These are phyloP conservation scores for Terana coerulea DNA, from an alignment of 768 basidiomycete genomes.

Conservation along the genomic window DNA sequence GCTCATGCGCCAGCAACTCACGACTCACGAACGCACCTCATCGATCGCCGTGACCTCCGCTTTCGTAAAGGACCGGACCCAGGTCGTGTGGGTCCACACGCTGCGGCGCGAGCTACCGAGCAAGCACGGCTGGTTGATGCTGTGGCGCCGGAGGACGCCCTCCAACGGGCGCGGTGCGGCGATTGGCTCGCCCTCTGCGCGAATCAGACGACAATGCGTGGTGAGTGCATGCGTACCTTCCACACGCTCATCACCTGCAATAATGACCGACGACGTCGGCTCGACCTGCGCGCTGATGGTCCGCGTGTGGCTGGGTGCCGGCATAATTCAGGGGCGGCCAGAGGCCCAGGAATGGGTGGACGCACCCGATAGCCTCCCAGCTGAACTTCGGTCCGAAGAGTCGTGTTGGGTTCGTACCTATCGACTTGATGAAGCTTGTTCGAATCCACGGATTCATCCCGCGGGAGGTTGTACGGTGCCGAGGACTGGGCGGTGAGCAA, in stretches of 20 bases:
- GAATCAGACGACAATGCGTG: neutral
- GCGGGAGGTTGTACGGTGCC: neutral
- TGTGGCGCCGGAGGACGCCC: conserved; percentile 8
- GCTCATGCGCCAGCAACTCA: neutral
- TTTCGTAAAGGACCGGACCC: too few species aligned
- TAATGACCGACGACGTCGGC: neutral
- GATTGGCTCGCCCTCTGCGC: conserved; percentile 2
- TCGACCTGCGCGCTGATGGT: conserved; percentile 2
- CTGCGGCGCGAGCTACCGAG: neutral
- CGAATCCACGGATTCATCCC: too few species aligned
- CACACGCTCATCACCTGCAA: neutral
- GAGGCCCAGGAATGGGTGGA: neutral
- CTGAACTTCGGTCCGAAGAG: conserved; percentile 7
- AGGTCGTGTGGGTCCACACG: too few species aligned
- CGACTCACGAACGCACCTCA: neutral
- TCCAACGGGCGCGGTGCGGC: neutral
- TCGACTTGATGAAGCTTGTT: neutral
- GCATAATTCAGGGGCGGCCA: neutral
- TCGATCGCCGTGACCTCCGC: neutral
- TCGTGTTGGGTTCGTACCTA: neutral
- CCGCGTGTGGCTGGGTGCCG: neutral
- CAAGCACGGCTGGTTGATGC: conserved; percentile 6
- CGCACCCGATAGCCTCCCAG: conserved; percentile 6
- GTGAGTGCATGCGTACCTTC: neutral
- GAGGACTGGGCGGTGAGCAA: neutral